Evolutionary conservation across 208 protist species (phyloP), one percentile per base, ranked within the genome.

Genomic region (Leishmania lainsoni): DNA sequence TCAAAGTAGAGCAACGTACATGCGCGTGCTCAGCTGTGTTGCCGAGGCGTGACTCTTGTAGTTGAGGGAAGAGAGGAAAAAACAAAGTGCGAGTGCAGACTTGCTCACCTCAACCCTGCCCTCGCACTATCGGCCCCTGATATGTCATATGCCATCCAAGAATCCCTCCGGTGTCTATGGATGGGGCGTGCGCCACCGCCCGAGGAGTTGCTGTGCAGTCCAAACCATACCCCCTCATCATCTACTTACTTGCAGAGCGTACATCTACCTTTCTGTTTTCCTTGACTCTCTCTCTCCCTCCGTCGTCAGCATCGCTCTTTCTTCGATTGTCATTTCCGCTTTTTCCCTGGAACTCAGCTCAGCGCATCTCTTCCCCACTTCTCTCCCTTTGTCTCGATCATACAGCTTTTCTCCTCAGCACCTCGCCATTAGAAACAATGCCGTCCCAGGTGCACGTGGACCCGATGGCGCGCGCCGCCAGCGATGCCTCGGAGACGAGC

Each of bases 391-490:
- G 17, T 17, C 68, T 72, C 42, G 5, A 49, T 8, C 12, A 14
- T 29, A 9, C 68, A 51, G 51, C 5, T 10, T 49, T 56, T 29
- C 56, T 56, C 39, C 71, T 26, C 22, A 51, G 10, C 35, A 71
- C 39, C 42, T 29, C 68, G 51, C 14, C 16, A 22, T 22, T 42
- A 5, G 42, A 51, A 72, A 59, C 12, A 10, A 83, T 83, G 79
- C 79, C 79, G 49, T 75, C 79, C n/a, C 79, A 83, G 61, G 79
- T 83, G 39, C 79, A 83, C 54, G 73, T 69, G 2, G 79, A 83
- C 48, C 79, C 84, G 17, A 71, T 85, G n/a, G 69, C 78, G 26
- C 78, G 89, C 68, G 65, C 81, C 63, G 87, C 89, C 76, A 84
- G 83, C 49, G 17, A 61, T 45, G 56, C 39, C 54, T 77, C 54